Conservation (phyloP, 345 rosid species). For the Boechera retrofracta region DNA sequence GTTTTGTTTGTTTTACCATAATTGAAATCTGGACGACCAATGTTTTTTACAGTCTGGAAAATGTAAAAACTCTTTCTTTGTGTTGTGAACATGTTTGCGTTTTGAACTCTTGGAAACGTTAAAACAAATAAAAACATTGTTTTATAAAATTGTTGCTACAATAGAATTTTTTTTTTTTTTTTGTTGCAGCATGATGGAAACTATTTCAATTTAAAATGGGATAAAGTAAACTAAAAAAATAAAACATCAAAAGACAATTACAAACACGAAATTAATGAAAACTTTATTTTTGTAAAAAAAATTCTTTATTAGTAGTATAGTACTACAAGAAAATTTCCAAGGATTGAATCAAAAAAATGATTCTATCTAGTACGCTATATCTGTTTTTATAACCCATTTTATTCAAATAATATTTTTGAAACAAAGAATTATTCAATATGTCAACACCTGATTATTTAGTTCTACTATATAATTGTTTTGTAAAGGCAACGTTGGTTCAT, state of each 20-base stretch:
- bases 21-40: background rate
- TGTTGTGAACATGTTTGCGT: constrained; percentile 18
- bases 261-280: background rate
- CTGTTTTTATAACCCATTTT: constrained; percentile 24
- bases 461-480: constrained; percentile 3
- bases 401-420: constrained; percentile 18
- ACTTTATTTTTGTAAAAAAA: background rate
- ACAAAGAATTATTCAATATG: constrained; percentile 34
- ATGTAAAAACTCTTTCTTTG: background rate
- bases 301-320: constrained; percentile 1
- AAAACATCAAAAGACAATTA: background rate
- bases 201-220: background rate
- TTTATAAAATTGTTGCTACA: background rate
- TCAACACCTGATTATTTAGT: constrained; percentile 22
- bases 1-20: constrained; percentile 28
- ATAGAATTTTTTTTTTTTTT: background rate
- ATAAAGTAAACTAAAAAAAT: background rate
- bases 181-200: constrained; percentile 15
- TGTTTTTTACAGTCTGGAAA: constrained; percentile 4
- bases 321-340: constrained; percentile 12
- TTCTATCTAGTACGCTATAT: constrained; percentile 10
- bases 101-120: constrained; percentile 2
- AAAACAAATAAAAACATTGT: background rate
- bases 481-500: constrained; percentile 27
- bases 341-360: constrained; percentile 5